Evolutionary conservation across 2,329 filamentous ascomycete genomes (phyloP), one percentile per base, ranked within the genome.

Genomic region (Cytospora schulzeri): DNA sequence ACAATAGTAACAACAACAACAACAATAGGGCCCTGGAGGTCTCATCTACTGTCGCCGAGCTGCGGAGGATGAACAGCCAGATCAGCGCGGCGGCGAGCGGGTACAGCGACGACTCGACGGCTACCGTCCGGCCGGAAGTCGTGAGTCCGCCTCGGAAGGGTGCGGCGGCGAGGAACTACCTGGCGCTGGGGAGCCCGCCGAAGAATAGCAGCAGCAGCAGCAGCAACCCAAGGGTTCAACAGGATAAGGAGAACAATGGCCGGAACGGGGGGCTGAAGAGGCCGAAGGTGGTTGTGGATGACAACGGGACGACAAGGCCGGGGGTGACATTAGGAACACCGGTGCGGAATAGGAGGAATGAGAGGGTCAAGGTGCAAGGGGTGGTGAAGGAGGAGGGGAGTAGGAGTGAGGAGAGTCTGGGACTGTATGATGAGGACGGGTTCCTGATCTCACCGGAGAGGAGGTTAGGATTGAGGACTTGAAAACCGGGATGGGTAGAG

Each of bases 11-110:
- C 19, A n/a, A n/a, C 29, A 31, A n/a, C 9, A 7, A 3, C 24
- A 29, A 12, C 31, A 45, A 63, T 4, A 61, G 55, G 19, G 64
- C 22, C 19, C 53, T 33, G 67, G 26, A 57, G 8, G 71, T 82
- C 15, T 74, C 78, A n/a, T 74, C 72, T 66, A 78, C 82, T 2
- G 80, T 85, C 33, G 78, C 79, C 22, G 80, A 85, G 71, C 79
- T 87, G 63, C 79, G 84, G 12, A 78, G 83, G 58, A 86, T 86
- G 83, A 86, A 87, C 74, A 85, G 81, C 72, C 74, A 80, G 60
- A 70, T 83, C 53, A 83, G 79, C 69, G 75, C 78, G 2, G 38
- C 76, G 1, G 79, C 80, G 0, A 69, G 76, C 52, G 70, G 70
- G 1, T 78, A 69, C 67, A 73, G 71, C 68, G 68, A 66, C 45